Evolutionary conservation across 352 stramenopile species (phyloP), one percentile per base, ranked within the genome.

Genomic region (Peronospora belbahrii): DNA sequence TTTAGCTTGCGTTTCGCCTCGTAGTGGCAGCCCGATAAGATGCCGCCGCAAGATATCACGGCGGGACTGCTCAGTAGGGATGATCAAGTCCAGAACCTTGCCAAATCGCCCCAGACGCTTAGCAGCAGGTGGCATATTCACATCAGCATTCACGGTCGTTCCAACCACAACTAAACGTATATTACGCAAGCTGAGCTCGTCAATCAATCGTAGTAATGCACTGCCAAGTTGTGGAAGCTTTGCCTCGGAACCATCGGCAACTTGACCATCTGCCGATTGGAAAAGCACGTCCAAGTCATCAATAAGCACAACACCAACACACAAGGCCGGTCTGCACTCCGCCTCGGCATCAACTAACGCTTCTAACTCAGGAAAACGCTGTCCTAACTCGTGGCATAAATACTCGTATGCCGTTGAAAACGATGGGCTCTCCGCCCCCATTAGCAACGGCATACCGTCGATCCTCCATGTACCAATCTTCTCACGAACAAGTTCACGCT

Each of bases 281-380:
- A 91, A 88, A 33, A 88, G 65, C 28, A 65, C 66, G 33, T 86
- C 68, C 24, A 86, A 46, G 23, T 91, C 74, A 56, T 91, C 80
- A 44, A 91, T 64, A 24, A 88, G 30, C 15, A 88, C 41, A 10
- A 84, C 73, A 8, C 74, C 70, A 0, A 30, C 30, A 36, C 38
- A 60, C 15, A 18, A 48, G 32, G 47, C 39, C 15, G 41, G 30
- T 7, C 14, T n/a, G 11, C 51, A 11, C 13, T 25, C 25, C 9
- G 11, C 33, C 7, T 53, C 19, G 17, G 14, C 17, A 10, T 25
- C 28, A 43, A 3, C 34, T n/a, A 60, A n/a, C 4, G 18, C 19
- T 14, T 25, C 46, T 19, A 71, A 52, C 0, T 44, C 19, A 0
- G 62, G 56, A 25, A 83, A 59, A 2, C 42, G 47, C 31, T 70